Base-by-base conservation (phyloP, 805 yeast genomes). In the Candida silvatica region DNA sequence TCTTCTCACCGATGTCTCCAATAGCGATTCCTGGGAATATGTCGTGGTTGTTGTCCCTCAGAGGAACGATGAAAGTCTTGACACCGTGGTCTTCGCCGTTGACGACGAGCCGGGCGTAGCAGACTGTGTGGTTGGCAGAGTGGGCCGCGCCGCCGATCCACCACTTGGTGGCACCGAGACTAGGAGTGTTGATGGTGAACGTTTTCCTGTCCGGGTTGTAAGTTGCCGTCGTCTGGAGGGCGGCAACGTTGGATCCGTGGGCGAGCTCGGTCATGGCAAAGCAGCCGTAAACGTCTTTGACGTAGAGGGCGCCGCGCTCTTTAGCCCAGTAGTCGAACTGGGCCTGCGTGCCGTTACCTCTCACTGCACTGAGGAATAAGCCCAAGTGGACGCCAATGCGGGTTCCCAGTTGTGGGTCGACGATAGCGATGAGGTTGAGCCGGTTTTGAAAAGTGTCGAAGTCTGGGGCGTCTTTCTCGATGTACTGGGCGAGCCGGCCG, bases 81-180 rank as follows among this genome's bases (percentile, higher is more conserved):
- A 88, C 95, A 31, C 97, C 97, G 56, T 86, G 77, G 58, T 88
- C 97, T 57, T 81, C 74, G 23, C 83, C 90, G 31, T 79, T 66
- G 20, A 85, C 86, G 35, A 83, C 72, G 42, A 88, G 67, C 41
- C 97, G 69, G 4, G 96, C 96, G 56, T 78, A 88, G 18, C 76
- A 81, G n/a, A 79, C 75, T 17, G 85, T 67, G 61, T 88, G 96
- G 20, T 88, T 85, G 5, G 96, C 85, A 16, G 94, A 79, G 58
- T 85, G 94, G 8, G 96, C 96, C 28, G 96, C 96, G 48, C 97
- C 97, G 32, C 97, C 97, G 50, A 88, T 88, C 97, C 97, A 88
- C 96, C 97, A 88, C 58, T 88, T 88, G 18, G 96, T 87, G 29
- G 97, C 96, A 25, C 94, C 88, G 37, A 83, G 58, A 52, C 87